Evolutionary conservation across 768 basidiomycete genomes (phyloP).

Genomic region (Rhizopogon vulgaris): DNA sequence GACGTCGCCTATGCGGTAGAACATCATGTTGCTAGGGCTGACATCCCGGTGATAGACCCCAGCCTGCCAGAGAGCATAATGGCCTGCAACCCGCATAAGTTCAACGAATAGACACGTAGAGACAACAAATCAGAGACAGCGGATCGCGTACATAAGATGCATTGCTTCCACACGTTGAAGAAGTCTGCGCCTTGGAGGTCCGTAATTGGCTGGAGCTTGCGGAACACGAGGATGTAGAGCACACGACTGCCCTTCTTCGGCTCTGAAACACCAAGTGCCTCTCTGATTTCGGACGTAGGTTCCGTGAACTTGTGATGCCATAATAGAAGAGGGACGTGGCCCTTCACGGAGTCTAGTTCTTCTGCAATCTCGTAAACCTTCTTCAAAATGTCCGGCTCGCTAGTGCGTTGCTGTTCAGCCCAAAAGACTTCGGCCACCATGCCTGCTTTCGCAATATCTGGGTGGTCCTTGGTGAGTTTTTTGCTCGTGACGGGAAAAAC

Average conservation of each 20-base stretch:
- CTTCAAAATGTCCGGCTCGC: background rate
- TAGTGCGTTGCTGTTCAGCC: background rate
- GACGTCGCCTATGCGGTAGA: background rate
- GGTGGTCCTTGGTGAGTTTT: background rate
- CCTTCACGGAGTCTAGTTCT: background rate
- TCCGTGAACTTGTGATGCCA: background rate
- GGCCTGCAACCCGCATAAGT: background rate
- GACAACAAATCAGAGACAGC: too few relatives aligned
- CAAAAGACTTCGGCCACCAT: background rate
- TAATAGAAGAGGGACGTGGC: background rate
- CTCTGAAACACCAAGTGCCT: background rate
- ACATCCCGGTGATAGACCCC: background rate
- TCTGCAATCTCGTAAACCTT: background rate
- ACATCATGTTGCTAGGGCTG: conserved; percentile 1
- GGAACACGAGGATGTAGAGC: background rate
- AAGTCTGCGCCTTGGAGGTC: background rate
- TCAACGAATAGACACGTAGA: background rate
- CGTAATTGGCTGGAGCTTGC: background rate
- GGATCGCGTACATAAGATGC: background rate
- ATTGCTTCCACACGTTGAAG: background rate
- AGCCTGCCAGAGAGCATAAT: background rate
- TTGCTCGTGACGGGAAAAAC: background rate
- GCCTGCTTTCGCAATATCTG: background rate
- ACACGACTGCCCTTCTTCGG: background rate
- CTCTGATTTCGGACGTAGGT: background rate